A percentile compares a stretch with the other conserved stretches of the same genome.
Evolutionary conservation across 345 rosid species (phyloP).

Genomic region (Hibiscus syriacus): DNA sequence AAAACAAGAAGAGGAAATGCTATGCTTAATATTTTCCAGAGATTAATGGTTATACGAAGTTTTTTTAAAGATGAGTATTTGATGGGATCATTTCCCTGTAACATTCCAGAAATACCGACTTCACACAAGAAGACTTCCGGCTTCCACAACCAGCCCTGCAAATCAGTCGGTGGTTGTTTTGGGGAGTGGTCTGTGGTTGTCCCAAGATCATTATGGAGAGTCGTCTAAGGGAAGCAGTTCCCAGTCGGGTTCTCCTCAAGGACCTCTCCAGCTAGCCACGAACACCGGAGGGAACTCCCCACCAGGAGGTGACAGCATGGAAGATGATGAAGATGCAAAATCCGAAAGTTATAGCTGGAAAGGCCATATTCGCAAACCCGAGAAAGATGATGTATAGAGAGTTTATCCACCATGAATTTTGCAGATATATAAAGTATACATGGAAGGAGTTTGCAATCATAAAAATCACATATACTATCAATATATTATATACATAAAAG

Average conservation of each 20-base stretch:
- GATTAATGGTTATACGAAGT: neutral
- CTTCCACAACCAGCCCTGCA: slow-evolving; percentile 28
- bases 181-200: slow-evolving; percentile 53
- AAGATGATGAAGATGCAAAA: slow-evolving; percentile 72
- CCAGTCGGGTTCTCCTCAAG: slow-evolving; percentile 72
- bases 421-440: slow-evolving; percentile 45
- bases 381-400: slow-evolving; percentile 43
- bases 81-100: slow-evolving; percentile 14
- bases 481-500: slow-evolving; percentile 29
- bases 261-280: slow-evolving; percentile 64
- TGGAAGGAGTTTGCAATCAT: slow-evolving; percentile 33
- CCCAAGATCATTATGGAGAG: slow-evolving; percentile 45
- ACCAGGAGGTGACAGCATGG: slow-evolving; percentile 60
- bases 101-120: slow-evolving; percentile 74
- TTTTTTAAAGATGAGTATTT: slow-evolving; percentile 2
- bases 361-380: slow-evolving; percentile 33
- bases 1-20: neutral
- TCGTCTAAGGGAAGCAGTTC: slow-evolving; percentile 47
- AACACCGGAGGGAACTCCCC: slow-evolving; percentile 44
- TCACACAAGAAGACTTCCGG: slow-evolving; percentile 46
- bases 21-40: neutral
- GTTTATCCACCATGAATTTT: slow-evolving; percentile 46
- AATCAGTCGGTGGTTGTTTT: slow-evolving; percentile 44
- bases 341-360: slow-evolving; percentile 68
- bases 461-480: slow-evolving; percentile 19